phyloP scores from a whole-genome alignment of 2,329 filamentous ascomycete genomes.

The Fusarium piperis region DNA sequence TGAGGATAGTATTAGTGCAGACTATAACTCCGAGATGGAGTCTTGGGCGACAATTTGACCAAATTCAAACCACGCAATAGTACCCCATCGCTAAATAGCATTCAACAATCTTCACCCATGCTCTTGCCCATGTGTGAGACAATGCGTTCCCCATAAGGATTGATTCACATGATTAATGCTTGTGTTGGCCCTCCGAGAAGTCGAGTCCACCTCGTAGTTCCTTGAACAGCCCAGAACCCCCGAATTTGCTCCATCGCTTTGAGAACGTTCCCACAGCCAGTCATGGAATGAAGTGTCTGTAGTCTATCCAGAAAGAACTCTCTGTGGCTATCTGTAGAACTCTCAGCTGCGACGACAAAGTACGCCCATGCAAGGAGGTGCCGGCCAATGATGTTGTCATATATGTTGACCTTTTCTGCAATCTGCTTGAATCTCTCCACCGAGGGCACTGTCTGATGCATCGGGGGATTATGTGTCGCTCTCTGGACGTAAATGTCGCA shows the following conservation, averaged over 20 bases:
- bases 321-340: background rate
- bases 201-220: constrained; percentile 1
- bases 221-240: constrained; percentile 9
- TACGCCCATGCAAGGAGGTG: constrained; percentile 15
- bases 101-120: background rate
- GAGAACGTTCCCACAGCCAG: background rate
- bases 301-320: background rate
- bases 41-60: background rate
- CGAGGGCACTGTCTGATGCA: background rate
- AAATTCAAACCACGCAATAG: background rate
- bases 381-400: constrained; percentile 1
- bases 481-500: constrained; percentile 13
- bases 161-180: constrained; percentile 3
- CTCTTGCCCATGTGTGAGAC: no score
- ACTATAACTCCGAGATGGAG: background rate
- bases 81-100: background rate
- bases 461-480: background rate
- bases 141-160: no score
- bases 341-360: constrained; percentile 15
- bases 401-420: constrained; percentile 1
- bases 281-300: background rate
- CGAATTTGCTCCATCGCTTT: constrained; percentile 3
- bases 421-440: constrained; percentile 2
- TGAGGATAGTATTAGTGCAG: background rate
- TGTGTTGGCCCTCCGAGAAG: constrained; percentile 5